Base-by-base conservation (phyloP, 2,329 filamentous ascomycete species). In the Pseudofabraea citricarpa region DNA sequence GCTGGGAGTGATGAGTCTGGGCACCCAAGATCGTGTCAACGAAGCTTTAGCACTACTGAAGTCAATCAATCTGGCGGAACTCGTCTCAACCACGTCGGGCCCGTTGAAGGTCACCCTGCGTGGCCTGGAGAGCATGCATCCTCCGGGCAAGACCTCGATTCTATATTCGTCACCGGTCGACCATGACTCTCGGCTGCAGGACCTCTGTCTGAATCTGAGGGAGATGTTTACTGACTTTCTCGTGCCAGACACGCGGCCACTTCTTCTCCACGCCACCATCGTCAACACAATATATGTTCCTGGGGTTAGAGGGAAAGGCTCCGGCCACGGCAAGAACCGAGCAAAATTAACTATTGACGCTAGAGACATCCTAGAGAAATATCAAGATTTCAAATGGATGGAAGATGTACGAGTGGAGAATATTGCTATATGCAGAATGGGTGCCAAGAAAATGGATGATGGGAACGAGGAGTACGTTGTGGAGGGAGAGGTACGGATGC, bases 371-470 rank as follows among this genome's bases (percentile, higher is more conserved):
- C 41, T 83, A n/a, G 71, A 75, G 32, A 64, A 69, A 45, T 89
- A 83, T 55, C 71, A 73, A 24, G 77, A 80, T 26, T 81, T 81
- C 51, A 63, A 81, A 1, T 96, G 90, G 88, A 81, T 86, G 54
- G 70, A 79, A 42, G 67, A 79, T 40, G 69, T 91, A 19, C 67
- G 70, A 13, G 60, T 95, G n/a, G 79, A 88, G 44, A 77, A 71
- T 46, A 66, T 96, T 31, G 81, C 83, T 38, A 82, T 96, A 27
- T 96, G 89, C 60, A 81, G 79, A 59, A 95, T 96, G 90, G 89
- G 90, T 0, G 89, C 89, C 8, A 85, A 82, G 70, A 81, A 45
- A 37, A 32, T 40, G 19, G 51, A 46, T 27, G 47, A 49, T 38
- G 56, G 49, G 21, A 47, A 55, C 12, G 53, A 59, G 43, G 52